Base-by-base conservation (phyloP, 192 early-diverging fungal genomes). In the Funneliformis geosporum region DNA sequence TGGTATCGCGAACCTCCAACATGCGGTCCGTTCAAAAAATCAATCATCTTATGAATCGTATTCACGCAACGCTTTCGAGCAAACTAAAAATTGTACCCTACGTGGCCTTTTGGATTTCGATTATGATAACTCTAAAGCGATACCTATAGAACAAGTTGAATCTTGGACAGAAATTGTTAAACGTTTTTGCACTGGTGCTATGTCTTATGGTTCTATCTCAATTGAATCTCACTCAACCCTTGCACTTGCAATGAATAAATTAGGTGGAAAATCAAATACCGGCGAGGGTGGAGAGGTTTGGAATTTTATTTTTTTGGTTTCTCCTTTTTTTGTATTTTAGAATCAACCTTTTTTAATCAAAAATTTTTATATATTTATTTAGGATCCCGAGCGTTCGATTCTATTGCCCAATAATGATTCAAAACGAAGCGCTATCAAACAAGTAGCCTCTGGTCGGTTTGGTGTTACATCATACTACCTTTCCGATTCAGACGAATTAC, bases 181-280 rank as follows among this genome's bases (percentile, higher is more conserved):
- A 89, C 91, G 98, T 23, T 99, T 97, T 88, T 94, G 93, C 83
- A 99, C 98, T 28, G 98, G 98, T 69, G 98, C 96, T 70, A 99
- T 99, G 96, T 96, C 95, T 28, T 99, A 98, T 80, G 98, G 98
- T 42, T 97, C 96, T 25, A 98, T 99, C 80, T 97, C 96, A 5
- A 90, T 89, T 80, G 98, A 99, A 81, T 89, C 98, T 42, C 98
- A 99, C 82, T 93, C 93, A 44, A 87, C 98, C 21, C 83, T 99
- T 33, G 97, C 97, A 3, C 80, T 93, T 76, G 98, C 98, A 21
- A 98, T 99, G 98, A 99, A 99, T 88, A 81, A 86, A 65, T 84
- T 99, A 9, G 96, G 96, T 77, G 98, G 98, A 75, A 99, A 99
- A 88, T 95, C 94, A 84, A 99, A 98, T 88, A 98, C 97, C 76